Evolutionary conservation across 495 filamentous ascomycete genomes (phyloP).

Genomic region (Talaromyces thailandensis): DNA sequence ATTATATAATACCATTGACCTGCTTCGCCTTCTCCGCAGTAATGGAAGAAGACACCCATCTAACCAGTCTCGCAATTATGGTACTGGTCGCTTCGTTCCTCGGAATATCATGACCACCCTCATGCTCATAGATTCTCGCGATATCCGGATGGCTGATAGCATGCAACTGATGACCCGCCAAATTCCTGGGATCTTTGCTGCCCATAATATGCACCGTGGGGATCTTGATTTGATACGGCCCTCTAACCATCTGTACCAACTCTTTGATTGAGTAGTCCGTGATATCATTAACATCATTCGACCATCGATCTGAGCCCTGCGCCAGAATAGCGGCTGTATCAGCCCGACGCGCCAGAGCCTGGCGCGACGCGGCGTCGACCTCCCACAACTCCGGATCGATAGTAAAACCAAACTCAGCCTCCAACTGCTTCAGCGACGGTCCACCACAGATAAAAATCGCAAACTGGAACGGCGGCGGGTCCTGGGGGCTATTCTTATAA

Average conservation of each 20-base stretch:
- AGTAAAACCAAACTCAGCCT: slow-evolving; percentile 37
- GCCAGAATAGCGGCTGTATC: slow-evolving; percentile 19
- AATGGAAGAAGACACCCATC: slow-evolving; percentile 20
- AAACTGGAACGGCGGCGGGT: slow-evolving; percentile 43
- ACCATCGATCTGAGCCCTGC: slow-evolving; percentile 22
- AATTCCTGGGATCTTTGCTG: slow-evolving; percentile 46
- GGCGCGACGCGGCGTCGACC: slow-evolving; percentile 21
- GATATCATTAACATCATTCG: slow-evolving; percentile 7
- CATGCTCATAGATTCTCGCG: slow-evolving; percentile 42
- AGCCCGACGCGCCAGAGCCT: slow-evolving; percentile 20
- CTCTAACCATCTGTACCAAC: slow-evolving; percentile 27
- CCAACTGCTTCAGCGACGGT: slow-evolving; percentile 36
- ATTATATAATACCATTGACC: slow-evolving; percentile 8
- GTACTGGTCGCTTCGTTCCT: slow-evolving; percentile 22
- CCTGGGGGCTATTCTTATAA: slow-evolving; percentile 19
- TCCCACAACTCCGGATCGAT: slow-evolving; percentile 34
- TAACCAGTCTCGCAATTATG: slow-evolving; percentile 28
- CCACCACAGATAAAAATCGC: slow-evolving; percentile 54
- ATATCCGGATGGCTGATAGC: slow-evolving; percentile 40
- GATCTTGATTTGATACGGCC: slow-evolving; percentile 38
- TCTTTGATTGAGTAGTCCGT: slow-evolving; percentile 44
- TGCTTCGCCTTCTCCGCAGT: background rate
- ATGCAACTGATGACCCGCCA: slow-evolving; percentile 45
- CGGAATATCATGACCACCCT: slow-evolving; percentile 49
- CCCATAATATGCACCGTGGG: slow-evolving; percentile 59